A percentile compares a stretch with the other conserved stretches of the same genome.
Conservation (phyloP, 2,329 filamentous ascomycete genomes). For the Eurotiales sp. region DNA sequence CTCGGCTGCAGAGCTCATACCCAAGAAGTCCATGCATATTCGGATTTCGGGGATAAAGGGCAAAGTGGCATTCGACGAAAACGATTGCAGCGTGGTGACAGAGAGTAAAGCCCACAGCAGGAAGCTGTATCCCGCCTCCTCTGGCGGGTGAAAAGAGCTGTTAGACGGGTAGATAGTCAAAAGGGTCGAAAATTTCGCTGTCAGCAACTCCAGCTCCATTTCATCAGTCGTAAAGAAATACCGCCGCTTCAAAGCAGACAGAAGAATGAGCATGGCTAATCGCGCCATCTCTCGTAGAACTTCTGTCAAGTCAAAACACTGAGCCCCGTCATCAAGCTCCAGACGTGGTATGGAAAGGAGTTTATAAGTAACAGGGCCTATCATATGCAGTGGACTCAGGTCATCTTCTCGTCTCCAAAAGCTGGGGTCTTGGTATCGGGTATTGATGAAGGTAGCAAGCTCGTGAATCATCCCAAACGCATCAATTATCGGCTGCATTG, state of each 20-base stretch:
- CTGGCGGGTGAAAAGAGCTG: neutral
- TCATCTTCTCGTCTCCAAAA: conserved; percentile 18
- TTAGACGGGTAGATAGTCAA: neutral
- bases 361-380: conserved; percentile 14
- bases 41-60: neutral
- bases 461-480: neutral
- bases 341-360: conserved; percentile 15
- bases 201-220: neutral
- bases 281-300: conserved; percentile 12
- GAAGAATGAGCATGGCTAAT: conserved; percentile 15
- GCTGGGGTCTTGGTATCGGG: neutral
- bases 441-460: conserved; percentile 5
- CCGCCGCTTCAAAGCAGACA: conserved; percentile 13
- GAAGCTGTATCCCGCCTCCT: neutral
- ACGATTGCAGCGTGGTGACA: conserved; percentile 3
- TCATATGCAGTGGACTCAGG: conserved; percentile 13
- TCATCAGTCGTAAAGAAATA: conserved; percentile 14
- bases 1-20: neutral
- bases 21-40: conserved; percentile 6
- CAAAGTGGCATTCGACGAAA: neutral
- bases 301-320: neutral
- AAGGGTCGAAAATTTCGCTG: conserved; percentile 1
- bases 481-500: neutral
- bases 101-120: conserved; percentile 7
- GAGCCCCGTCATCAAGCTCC: neutral